A percentile compares a stretch with the other conserved stretches of the same genome.
Evolutionary conservation across 306 rosid species (phyloP).

Genomic region (Citrullus amarus): DNA sequence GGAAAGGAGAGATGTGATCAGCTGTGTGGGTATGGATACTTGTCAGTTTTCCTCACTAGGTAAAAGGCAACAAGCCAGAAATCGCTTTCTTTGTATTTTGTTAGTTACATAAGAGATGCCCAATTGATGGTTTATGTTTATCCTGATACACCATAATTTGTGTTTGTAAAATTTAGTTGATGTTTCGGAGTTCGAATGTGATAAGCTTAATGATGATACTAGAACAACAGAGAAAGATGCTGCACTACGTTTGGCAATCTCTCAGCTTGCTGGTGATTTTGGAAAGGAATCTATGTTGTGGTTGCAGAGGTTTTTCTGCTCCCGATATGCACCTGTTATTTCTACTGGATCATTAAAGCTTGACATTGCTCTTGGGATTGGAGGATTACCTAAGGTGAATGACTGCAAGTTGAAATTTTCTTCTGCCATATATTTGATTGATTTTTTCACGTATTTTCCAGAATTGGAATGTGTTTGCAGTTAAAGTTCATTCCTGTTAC

Average conservation of each 20-base stretch:
- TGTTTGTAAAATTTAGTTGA: conserved; percentile 20
- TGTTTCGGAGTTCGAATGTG: conserved; percentile 43
- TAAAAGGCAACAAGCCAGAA: conserved; percentile 13
- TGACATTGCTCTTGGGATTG: conserved; percentile 73
- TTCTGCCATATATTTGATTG: neutral
- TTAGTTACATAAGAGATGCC: neutral
- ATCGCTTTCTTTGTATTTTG: neutral
- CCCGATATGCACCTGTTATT: conserved; percentile 40
- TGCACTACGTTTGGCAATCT: conserved; percentile 51
- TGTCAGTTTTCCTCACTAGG: conserved; percentile 35
- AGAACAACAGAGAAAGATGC: conserved; percentile 46
- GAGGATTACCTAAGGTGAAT: conserved; percentile 77
- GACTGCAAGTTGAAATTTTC: neutral
- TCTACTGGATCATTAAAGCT: conserved; percentile 79
- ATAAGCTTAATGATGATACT: conserved; percentile 35
- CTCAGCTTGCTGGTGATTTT: conserved; percentile 53
- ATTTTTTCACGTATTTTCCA: neutral
- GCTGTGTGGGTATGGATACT: conserved; percentile 20
- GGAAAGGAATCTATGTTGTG: conserved; percentile 54
- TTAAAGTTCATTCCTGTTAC: neutral
- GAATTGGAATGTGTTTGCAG: neutral
- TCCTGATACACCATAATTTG: neutral
- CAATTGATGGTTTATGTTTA: neutral
- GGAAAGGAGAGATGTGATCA: conserved; percentile 27
- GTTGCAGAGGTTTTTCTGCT: conserved; percentile 36